Percentiles rank a stretch among this genome's conserved stretches.
Conservation (phyloP, 2,329 filamentous ascomycete genomes). For the Juglanconis sp. region DNA sequence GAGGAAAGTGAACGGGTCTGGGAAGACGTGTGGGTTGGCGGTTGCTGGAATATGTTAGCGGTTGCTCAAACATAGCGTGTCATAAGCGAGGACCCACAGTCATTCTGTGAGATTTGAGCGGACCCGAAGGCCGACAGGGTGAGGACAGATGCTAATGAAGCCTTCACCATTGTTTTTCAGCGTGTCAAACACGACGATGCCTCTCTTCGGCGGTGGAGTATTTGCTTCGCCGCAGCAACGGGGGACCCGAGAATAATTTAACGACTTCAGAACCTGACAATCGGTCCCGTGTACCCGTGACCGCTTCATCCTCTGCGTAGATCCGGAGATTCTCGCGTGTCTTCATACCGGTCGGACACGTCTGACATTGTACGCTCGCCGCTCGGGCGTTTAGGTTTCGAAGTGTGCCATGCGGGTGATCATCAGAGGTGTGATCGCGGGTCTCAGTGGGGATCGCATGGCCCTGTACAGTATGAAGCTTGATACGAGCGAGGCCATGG, state of each 20-base stretch:
- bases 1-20: slow-evolving; percentile 39
- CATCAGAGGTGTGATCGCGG: neutral
- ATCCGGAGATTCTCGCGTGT: neutral
- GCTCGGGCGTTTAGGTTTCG: neutral
- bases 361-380: neutral
- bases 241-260: neutral
- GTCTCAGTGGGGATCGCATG: neutral
- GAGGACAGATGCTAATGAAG: neutral
- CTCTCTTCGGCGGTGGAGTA: neutral
- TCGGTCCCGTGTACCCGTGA: neutral
- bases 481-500: neutral
- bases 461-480: neutral
- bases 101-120: neutral
- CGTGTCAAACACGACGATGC: neutral
- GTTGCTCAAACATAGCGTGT: neutral
- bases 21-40: slow-evolving; percentile 17
- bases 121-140: neutral
- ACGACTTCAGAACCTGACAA: neutral
- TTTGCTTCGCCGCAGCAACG: neutral
- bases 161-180: neutral
- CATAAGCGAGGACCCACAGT: neutral
- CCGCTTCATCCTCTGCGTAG: neutral
- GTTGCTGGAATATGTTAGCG: neutral
- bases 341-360: neutral
- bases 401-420: neutral